Evolutionary conservation across 2,329 filamentous ascomycete genomes (phyloP).

Genomic region (Aspergillus sp.): DNA sequence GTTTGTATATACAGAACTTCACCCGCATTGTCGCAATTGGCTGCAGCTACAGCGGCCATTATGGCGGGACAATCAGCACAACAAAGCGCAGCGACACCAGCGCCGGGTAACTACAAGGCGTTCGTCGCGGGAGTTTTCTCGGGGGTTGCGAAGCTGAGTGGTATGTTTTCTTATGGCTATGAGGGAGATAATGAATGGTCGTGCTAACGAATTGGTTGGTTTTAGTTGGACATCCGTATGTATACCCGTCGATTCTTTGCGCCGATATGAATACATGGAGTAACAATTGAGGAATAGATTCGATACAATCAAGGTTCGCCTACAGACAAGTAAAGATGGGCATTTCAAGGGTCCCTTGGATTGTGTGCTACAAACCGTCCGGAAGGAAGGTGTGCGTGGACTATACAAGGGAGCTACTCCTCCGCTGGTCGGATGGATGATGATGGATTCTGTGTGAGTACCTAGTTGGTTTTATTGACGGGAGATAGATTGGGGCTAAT

Average conservation of each 20-base stretch:
- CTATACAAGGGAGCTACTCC: conserved; percentile 94
- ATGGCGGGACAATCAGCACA: conserved; percentile 1
- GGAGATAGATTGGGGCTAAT: conserved; percentile 12
- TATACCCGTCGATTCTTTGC: conserved; percentile 4
- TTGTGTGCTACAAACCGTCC: conserved; percentile 77
- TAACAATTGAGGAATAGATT: conserved; percentile 52
- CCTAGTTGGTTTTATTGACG: no score
- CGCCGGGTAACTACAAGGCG: conserved; percentile 70
- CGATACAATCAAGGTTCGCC: conserved; percentile 92
- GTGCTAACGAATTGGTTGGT: background rate
- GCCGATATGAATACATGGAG: no score
- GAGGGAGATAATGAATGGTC: background rate
- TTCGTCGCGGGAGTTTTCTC: conserved; percentile 97
- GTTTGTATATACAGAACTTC: conserved; percentile 13
- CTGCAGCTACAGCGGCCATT: conserved; percentile 1
- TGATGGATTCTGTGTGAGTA: conserved; percentile 74
- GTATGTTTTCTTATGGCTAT: conserved; percentile 44
- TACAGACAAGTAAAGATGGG: conserved; percentile 74
- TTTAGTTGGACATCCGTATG: conserved; percentile 57
- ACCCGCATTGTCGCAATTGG: conserved; percentile 11
- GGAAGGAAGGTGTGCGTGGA: conserved; percentile 76
- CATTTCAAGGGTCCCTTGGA: conserved; percentile 84
- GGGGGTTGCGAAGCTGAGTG: conserved; percentile 82
- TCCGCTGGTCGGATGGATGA: conserved; percentile 94
- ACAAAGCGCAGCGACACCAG: conserved; percentile 5